These are phyloP conservation scores for Chaetoceros muelleri DNA, from an alignment of 108 stramenopile genomes.

Conservation along the genomic window DNA sequence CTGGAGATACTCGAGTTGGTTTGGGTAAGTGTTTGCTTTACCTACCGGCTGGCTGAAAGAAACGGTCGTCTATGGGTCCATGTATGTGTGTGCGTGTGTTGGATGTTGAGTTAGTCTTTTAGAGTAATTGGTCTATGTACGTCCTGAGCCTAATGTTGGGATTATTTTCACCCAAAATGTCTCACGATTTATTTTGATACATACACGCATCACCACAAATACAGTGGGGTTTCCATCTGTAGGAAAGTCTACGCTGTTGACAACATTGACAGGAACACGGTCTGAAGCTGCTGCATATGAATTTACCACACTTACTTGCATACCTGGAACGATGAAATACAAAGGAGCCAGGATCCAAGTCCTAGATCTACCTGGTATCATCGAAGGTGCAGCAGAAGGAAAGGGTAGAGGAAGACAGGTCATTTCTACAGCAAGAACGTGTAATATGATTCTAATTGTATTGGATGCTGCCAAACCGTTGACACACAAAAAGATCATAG, in stretches of 20 bases:
- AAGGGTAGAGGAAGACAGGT: conserved; percentile 96
- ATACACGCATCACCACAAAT: too few species aligned
- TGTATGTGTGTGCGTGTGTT: too few species aligned
- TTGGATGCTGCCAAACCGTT: conserved; percentile 90
- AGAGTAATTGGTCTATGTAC: too few species aligned
- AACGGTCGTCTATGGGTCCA: too few species aligned
- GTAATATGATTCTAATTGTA: conserved; percentile 94
- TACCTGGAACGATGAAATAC: conserved; percentile 98
- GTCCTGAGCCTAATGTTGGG: background rate
- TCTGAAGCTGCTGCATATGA: conserved; percentile 95
- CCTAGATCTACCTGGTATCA: conserved; percentile 97
- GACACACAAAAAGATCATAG: conserved; percentile 97
- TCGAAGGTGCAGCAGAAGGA: conserved; percentile 98
- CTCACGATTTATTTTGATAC: too few species aligned
- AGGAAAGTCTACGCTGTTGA: conserved; percentile 94
- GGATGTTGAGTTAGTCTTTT: too few species aligned
- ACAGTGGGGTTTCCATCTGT: conserved; percentile 98
- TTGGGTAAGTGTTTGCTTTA: conserved; percentile 14
- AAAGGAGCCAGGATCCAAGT: conserved; percentile 98
- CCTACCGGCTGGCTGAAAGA: background rate
- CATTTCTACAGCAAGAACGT: conserved; percentile 91
- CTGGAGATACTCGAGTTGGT: conserved; percentile 95
- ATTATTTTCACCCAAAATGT: background rate
- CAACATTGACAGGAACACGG: conserved; percentile 88
- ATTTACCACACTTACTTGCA: conserved; percentile 98